Conservation (phyloP, 306 rosid species). For the Macrotyloma uniflorum region DNA sequence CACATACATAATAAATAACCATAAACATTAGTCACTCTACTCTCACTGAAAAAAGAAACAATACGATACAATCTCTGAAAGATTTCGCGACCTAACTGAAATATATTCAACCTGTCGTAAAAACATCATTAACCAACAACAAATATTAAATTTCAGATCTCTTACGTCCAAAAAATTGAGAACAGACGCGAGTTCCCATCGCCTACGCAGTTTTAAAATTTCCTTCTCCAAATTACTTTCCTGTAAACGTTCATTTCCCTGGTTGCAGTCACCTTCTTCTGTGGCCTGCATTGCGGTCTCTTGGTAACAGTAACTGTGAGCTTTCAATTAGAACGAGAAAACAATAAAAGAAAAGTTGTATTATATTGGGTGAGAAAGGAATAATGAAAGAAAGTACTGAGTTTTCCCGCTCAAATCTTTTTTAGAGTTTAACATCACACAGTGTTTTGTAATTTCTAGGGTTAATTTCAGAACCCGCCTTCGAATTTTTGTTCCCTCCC, state of each 20-base stretch:
- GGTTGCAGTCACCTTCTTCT: slow-evolving; percentile 43
- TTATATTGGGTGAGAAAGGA: too few species aligned
- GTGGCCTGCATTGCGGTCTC: slow-evolving; percentile 38
- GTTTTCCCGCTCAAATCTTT: too few species aligned
- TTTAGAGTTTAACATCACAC: too few species aligned
- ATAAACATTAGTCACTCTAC: not conserved
- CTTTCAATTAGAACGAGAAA: too few species aligned
- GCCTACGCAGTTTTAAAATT: slow-evolving; percentile 61
- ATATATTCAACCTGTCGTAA: not conserved
- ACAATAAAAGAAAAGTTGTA: too few species aligned
- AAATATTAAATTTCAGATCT: not conserved
- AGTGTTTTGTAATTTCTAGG: too few species aligned
- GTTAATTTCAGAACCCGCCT: too few species aligned
- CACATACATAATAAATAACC: not conserved
- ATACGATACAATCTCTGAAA: not conserved
- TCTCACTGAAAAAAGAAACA: not conserved
- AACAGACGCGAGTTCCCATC: slow-evolving; percentile 94
- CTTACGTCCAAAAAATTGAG: slow-evolving; percentile 74
- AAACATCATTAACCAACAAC: not conserved
- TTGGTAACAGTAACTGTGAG: too few species aligned
- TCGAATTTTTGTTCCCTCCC: too few species aligned
- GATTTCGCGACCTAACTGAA: not conserved
- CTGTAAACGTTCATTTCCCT: slow-evolving; percentile 27
- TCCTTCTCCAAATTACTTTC: slow-evolving; percentile 35
- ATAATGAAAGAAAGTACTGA: too few species aligned